Base-by-base conservation (phyloP, 768 basidiomycete species). In the Lentinula boryana region DNA sequence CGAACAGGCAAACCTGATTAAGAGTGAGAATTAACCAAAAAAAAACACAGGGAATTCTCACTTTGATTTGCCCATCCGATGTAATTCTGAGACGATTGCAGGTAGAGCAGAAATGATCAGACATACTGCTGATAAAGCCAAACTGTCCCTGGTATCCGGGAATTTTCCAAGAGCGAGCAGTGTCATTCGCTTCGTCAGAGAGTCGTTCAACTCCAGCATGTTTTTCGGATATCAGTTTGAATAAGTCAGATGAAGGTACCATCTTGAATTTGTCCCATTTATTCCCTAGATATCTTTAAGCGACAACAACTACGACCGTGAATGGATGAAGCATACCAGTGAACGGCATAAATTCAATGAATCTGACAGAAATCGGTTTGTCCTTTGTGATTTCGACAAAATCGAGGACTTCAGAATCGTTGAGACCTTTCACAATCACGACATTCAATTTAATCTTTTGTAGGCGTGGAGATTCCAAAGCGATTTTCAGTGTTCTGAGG, bases 311-410 rank as follows among this genome's bases (percentile, higher is more conserved):
- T 60, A 49, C 43, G 12, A 44, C 27, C 36, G 38, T 60, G 44
- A 33, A 48, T 18, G 21, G 21, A 41, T 49, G 40, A 61, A 21
- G 67, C 72, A 63, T 64, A 89, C 89, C 93, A 65, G 86, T 88
- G 70, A 96, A 96, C 10, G 93, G 92, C 94, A 96, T 95, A 69
- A 91, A 95, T 71, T 95, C 93, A 61, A 95, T 95, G 71, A 95
- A 93, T 40, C 94, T 84, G 43, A 94, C 84, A 41, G 84, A 89
- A 27, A 93, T 72, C 2, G 75, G 71, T 49, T 77, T 77, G 49
- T 88, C 74, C 65, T 80, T 84, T 4, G 89, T 91, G 73, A 95
- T 75, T 66, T 87, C 83, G 43, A 93, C 84, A 68, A 95, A 95
- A 60, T 89, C 87, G 2, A 85, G 69, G 12, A 93, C 76, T 71